Evolutionary conservation across 371 early-diverging fungal species (phyloP).

Genomic region (Saksenaea oblongispora): DNA sequence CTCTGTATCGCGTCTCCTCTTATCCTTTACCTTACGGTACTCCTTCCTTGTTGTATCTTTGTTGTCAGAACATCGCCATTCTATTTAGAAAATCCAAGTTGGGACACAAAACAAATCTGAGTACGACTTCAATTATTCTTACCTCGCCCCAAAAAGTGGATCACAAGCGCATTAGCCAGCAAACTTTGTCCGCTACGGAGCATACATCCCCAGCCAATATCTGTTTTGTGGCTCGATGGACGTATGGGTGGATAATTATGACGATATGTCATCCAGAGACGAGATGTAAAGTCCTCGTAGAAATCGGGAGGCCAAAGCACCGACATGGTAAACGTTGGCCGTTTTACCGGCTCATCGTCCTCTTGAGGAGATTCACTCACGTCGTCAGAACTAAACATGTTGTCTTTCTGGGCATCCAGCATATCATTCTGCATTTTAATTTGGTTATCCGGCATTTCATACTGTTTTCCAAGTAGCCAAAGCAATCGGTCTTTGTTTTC

Average conservation of each 20-base stretch:
- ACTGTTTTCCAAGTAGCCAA: constrained; percentile 37
- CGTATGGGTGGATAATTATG: constrained; percentile 82
- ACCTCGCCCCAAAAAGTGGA: constrained; percentile 73
- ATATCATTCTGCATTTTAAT: constrained; percentile 34
- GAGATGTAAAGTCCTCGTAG: constrained; percentile 71
- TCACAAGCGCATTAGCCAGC: constrained; percentile 80
- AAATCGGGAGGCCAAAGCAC: constrained; percentile 54
- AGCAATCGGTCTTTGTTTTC: constrained; percentile 18
- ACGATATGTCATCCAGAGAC: constrained; percentile 94
- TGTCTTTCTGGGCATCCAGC: constrained; percentile 35
- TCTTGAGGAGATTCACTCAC: neutral
- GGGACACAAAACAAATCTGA: neutral
- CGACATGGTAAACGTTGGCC: constrained; percentile 19
- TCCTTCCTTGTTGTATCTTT: constrained; percentile 34
- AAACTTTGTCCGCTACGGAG: constrained; percentile 93
- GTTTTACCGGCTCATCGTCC: neutral
- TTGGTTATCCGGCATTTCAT: constrained; percentile 25
- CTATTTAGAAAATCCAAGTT: constrained; percentile 23
- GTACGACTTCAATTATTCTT: constrained; percentile 9
- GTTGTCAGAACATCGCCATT: constrained; percentile 52
- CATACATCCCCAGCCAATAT: constrained; percentile 98
- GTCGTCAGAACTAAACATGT: constrained; percentile 25
- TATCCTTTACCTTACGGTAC: constrained; percentile 46
- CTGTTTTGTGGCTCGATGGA: constrained; percentile 80
- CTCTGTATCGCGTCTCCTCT: constrained; percentile 4